Base-by-base conservation (phyloP, 768 basidiomycete genomes). In the Boletus speciosus region DNA sequence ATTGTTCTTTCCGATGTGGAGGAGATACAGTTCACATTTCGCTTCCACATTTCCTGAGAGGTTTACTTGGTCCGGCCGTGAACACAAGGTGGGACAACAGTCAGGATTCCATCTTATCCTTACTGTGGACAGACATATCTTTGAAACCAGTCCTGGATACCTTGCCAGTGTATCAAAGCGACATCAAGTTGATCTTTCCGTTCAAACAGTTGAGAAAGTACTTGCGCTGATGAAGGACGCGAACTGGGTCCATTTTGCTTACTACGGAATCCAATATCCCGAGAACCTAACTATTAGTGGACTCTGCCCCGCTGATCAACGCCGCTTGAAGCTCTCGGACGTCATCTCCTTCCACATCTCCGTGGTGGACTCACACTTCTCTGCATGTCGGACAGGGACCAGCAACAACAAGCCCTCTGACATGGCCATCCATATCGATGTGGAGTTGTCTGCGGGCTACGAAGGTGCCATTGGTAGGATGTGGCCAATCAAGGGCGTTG, bases 321-420 rank as follows among this genome's bases (percentile, higher is more conserved):
- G 53, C 10, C 45, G 49, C 11, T 34, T 58, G 12, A 41, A 27
- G 12, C 36, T 59, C 1, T 27, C 51, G 0, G 56, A 52, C n/a
- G 34, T 58, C 29, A 38, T 58, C 16, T 21, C 47, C 2, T 14
- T 46, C 5, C 58, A 23, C 48, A 47, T 1, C 60, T 34, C 31
- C 71, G 12, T 35, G 65, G 47, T 36, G 52, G 69, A 36, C 64
- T 79, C 40, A 78, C 72, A 0, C 75, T 78, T 59, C 70, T 78
- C 78, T 7, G 78, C 78, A 1, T 80, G 77, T 52, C 70, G 79
- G 52, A 79, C 73, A 31, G 31, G 31, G 10, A 11, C 31, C 31
- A 11, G 31, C 10, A 11, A 32, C 10, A 11, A 10, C 9, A 32
- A 32, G 31, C 31, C 11, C 34, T 34, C 34, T 12, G 34, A 34